phyloP scores from a whole-genome alignment of 306 rosid species.

The Cercis canadensis region DNA sequence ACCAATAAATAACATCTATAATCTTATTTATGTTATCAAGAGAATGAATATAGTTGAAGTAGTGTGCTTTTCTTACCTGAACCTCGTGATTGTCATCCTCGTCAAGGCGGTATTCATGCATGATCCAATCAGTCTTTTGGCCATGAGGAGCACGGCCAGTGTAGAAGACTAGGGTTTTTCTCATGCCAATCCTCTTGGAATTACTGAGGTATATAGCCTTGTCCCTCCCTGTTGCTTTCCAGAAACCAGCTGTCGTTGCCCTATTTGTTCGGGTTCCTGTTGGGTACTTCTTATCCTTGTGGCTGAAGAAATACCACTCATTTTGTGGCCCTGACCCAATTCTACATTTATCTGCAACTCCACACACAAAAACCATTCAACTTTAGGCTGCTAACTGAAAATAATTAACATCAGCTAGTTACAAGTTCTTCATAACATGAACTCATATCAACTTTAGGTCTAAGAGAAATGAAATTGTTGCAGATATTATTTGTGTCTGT shows the following conservation, averaged over 20 bases:
- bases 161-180: constrained; percentile 95
- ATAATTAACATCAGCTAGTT: no score
- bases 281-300: constrained; percentile 96
- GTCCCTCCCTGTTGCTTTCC: constrained; percentile 99
- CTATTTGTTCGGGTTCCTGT: constrained; percentile 95
- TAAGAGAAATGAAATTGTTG: no score
- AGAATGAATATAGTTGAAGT: no score
- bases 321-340: constrained; percentile 95
- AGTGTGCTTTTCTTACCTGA: constrained; percentile 69
- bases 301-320: constrained; percentile 99
- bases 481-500: no score
- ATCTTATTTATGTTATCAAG: no score
- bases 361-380: no score
- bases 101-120: constrained; percentile 97
- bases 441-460: no score
- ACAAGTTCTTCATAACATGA: not conserved
- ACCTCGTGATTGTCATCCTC: constrained; percentile 67
- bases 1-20: no score
- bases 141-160: constrained; percentile 99
- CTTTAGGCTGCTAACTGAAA: no score
- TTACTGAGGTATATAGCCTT: constrained; percentile 76
- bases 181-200: constrained; percentile 90
- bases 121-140: constrained; percentile 97
- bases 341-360: constrained; percentile 76
- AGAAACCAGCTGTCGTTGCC: constrained; percentile 93